Conservation (phyloP, 2,329 filamentous ascomycete species). For the Mycogone perniciosa region DNA sequence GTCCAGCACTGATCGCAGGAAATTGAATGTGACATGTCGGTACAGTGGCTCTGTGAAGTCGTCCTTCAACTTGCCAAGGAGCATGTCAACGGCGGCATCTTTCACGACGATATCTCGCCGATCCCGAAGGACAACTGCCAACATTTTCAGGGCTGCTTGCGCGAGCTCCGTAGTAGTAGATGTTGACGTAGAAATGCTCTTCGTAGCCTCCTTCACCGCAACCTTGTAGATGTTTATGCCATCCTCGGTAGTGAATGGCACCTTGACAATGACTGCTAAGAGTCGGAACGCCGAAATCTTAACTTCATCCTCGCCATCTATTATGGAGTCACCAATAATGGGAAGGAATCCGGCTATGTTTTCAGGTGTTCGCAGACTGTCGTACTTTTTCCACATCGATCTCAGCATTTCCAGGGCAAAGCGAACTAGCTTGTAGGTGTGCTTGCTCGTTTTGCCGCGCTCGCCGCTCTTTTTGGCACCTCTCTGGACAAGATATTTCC, state of each 20-base stretch:
- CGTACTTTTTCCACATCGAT: conserved; percentile 78
- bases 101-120: conserved; percentile 68
- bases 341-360: conserved; percentile 85
- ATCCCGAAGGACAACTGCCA: conserved; percentile 79
- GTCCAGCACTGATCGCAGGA: conserved; percentile 79
- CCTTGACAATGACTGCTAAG: conserved; percentile 77
- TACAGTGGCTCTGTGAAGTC: conserved; percentile 90
- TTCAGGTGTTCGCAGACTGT: conserved; percentile 67
- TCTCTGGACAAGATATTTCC: conserved; percentile 74
- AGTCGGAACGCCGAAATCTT: conserved; percentile 82
- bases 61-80: conserved; percentile 74
- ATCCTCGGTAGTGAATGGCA: conserved; percentile 69
- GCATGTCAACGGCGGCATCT: conserved; percentile 73
- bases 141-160: conserved; percentile 81
- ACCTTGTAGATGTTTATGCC: conserved; percentile 61
- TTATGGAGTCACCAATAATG: conserved; percentile 78
- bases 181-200: conserved; percentile 67
- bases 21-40: conserved; percentile 91
- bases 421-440: conserved; percentile 79
- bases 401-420: conserved; percentile 86
- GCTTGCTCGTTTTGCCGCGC: conserved; percentile 65
- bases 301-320: conserved; percentile 84
- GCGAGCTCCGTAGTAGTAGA: conserved; percentile 77
- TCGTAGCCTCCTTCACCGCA: conserved; percentile 79
- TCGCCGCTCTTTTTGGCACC: conserved; percentile 68